Evolutionary conservation across 352 stramenopile genomes (phyloP).

Genomic region (Pythium volutum): DNA sequence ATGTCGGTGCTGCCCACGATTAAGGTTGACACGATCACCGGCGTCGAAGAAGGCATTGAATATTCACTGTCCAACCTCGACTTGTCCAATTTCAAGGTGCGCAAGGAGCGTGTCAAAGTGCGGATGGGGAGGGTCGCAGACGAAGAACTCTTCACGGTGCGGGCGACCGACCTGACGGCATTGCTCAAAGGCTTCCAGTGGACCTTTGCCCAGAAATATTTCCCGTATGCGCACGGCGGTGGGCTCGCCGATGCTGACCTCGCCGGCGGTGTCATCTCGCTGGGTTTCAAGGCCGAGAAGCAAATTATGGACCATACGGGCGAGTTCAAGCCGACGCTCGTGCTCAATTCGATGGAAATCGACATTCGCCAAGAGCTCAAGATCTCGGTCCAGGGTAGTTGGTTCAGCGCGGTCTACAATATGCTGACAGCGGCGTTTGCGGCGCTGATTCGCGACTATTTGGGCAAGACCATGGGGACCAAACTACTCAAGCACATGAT

Average conservation of each 20-base stretch:
- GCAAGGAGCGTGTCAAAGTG: conserved; percentile 84
- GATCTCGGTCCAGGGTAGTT: conserved; percentile 77
- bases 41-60: conserved; percentile 68
- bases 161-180: conserved; percentile 69
- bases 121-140: conserved; percentile 77
- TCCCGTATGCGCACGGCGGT: conserved; percentile 82
- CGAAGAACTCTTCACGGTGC: conserved; percentile 78
- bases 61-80: conserved; percentile 81
- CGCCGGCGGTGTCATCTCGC: conserved; percentile 63
- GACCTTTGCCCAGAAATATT: conserved; percentile 85
- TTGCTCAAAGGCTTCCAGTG: conserved; percentile 82
- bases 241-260: conserved; percentile 70
- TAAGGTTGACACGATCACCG: conserved; percentile 78
- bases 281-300: conserved; percentile 85
- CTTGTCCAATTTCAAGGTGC: conserved; percentile 78
- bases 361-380: conserved; percentile 84
- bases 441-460: conserved; percentile 75
- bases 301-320: conserved; percentile 49
- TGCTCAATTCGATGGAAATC: conserved; percentile 80
- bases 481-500: conserved; percentile 84
- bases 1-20: conserved; percentile 82
- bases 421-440: conserved; percentile 74
- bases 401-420: conserved; percentile 87
- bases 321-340: conserved; percentile 67
- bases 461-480: conserved; percentile 82